These are phyloP conservation scores for Heritiera fomes DNA, from an alignment of 345 rosid genomes.

Conservation along the genomic window DNA sequence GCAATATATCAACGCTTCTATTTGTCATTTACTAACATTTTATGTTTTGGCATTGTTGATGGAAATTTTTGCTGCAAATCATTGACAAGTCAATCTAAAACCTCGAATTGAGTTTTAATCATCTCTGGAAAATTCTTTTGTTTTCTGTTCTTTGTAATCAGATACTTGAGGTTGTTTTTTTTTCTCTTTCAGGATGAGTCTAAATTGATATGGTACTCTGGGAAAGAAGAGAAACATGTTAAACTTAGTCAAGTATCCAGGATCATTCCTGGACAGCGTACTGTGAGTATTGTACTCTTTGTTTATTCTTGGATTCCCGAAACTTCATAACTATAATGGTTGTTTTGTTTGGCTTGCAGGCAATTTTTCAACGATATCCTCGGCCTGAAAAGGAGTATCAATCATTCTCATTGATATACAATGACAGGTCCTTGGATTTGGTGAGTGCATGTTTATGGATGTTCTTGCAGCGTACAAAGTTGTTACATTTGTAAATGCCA, in stretches of 20 bases:
- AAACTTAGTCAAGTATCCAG: constrained; percentile 63
- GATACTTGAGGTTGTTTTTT: constrained; percentile 17
- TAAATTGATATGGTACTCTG: constrained; percentile 89
- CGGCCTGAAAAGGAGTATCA: constrained; percentile 98
- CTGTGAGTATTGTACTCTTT: constrained; percentile 58
- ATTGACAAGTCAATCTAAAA: background rate
- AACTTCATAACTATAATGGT: background rate
- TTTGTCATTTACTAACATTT: background rate
- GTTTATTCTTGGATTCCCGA: background rate
- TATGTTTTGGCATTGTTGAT: background rate
- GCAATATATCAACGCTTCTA: background rate
- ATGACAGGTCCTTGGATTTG: constrained; percentile 84
- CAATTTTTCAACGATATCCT: constrained; percentile 88
- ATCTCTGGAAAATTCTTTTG: constrained; percentile 1
- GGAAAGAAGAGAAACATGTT: constrained; percentile 73
- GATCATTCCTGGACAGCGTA: constrained; percentile 93
- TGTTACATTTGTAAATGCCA: background rate
- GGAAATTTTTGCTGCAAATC: background rate
- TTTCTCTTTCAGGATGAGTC: constrained; percentile 67
- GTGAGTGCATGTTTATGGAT: constrained; percentile 43
- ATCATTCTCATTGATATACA: constrained; percentile 87
- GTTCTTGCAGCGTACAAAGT: constrained; percentile 4
- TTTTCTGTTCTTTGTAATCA: constrained; percentile 11
- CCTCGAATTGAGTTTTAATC: background rate
- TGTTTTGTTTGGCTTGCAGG: constrained; percentile 45